Conservation (phyloP, 805 yeast genomes). For the Metschnikowia dekortorum region DNA sequence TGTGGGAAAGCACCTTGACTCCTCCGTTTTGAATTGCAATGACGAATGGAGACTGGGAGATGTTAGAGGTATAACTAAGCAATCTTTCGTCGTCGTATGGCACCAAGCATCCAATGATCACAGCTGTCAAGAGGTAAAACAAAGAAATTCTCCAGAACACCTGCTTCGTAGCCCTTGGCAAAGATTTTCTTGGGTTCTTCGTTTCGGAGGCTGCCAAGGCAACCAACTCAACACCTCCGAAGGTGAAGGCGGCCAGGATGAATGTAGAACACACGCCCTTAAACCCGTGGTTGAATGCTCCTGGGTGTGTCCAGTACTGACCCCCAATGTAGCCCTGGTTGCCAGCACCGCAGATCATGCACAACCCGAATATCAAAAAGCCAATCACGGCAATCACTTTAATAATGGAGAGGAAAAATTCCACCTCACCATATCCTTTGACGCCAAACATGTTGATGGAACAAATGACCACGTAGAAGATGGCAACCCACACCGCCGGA, state of each 20-base stretch:
- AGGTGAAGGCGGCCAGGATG: conserved; percentile 55
- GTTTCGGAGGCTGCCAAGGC: conserved; percentile 59
- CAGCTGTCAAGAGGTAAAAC: conserved; percentile 46
- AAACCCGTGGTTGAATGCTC: conserved; percentile 50
- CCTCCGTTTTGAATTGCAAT: conserved; percentile 28
- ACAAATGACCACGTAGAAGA: conserved; percentile 30
- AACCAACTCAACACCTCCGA: conserved; percentile 58
- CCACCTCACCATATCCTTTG: conserved; percentile 27
- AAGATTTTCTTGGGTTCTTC: conserved; percentile 49
- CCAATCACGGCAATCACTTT: conserved; percentile 26
- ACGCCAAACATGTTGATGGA: conserved; percentile 36
- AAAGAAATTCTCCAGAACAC: conserved; percentile 52
- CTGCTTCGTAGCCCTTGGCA: conserved; percentile 54
- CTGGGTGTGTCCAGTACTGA: conserved; percentile 50
- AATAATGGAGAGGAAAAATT: conserved; percentile 22
- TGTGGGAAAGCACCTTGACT: conserved; percentile 22
- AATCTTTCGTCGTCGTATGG: conserved; percentile 39
- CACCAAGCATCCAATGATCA: conserved; percentile 49
- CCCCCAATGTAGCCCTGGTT: conserved; percentile 46
- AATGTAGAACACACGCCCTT: conserved; percentile 53
- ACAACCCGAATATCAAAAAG: conserved; percentile 26
- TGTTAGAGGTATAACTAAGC: conserved; percentile 16
- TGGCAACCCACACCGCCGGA: conserved; percentile 36
- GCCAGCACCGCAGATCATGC: conserved; percentile 42
- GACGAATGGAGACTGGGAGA: conserved; percentile 26